Evolutionary conservation across 2,329 filamentous ascomycete species (phyloP), one percentile per base, ranked within the genome.

Genomic region (Cytospora piceicola): DNA sequence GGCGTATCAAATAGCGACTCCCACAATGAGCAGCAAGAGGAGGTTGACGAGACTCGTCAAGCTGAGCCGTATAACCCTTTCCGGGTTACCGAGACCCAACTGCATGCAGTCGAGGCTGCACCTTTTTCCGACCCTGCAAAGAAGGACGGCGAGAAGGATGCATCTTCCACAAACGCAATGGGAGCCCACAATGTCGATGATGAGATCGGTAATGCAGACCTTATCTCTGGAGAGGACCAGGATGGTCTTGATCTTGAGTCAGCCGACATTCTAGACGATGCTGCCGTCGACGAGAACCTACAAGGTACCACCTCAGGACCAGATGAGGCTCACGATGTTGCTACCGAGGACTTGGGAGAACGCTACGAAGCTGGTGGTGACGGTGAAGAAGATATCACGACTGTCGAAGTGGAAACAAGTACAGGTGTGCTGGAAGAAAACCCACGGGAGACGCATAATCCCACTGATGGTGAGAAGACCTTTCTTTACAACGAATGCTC

Each of bases 381-480:
- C 22, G 11, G 27, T 22, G 46, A 32, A 29, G 22, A 56, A 15
- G 30, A 34, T 6, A 22, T 34, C 11, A 9, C 46, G 11, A 20
- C 9, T 46, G 17, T 24, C 29, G 24, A 46, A 29, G 36, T 34
- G 17, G 52, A 63, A 12, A 39, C 51, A 29, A 52, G 61, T 20
- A 46, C 63, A 17, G 63, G 52, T 29, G 24, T 55, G 51, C 55
- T 17, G 34, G 53, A 52, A n/a, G 42, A 58, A 4, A 15, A 60
- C 2, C 34, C 61, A n/a, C 49, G 57, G 56, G 59, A 61, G 24
- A 56, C 36, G 32, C 54, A 66, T 17, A 63, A 55, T 52, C 30
- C 30, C 49, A 63, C 29, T 58, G 59, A 68, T 53, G 66, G 66
- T 68, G 63, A 68, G 66, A 52, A 57, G 20, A 32, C 34, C 27